phyloP scores from a whole-genome alignment of 1,284 basidiomycete genomes.

The Agaricales sp. region DNA sequence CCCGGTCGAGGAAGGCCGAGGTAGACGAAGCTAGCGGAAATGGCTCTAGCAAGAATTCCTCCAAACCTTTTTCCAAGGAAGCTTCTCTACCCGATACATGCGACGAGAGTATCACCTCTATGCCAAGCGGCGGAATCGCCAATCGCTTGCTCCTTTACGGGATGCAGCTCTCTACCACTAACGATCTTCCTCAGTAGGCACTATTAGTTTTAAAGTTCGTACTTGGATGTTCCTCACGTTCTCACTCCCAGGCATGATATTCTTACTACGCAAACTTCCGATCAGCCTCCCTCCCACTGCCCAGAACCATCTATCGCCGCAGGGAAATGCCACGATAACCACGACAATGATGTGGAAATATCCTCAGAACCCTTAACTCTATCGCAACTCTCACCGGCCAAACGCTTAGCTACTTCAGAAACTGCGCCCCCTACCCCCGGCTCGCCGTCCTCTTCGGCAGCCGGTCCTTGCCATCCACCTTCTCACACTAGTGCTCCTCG shows the following conservation, averaged over 20 bases:
- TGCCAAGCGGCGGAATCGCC: not conserved
- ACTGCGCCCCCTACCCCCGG: not conserved
- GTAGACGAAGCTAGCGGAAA: not conserved
- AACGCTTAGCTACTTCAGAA: conserved; percentile 14
- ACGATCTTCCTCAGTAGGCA: not conserved
- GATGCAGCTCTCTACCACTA: not conserved
- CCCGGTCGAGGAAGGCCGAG: not conserved
- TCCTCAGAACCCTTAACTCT: conserved; percentile 25
- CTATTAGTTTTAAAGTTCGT: not conserved
- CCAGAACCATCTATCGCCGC: not conserved
- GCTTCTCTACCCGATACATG: not conserved
- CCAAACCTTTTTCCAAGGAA: not conserved
- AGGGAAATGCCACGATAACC: not conserved
- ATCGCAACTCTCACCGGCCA: conserved; percentile 41
- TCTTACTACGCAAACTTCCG: not conserved
- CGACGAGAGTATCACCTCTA: not conserved
- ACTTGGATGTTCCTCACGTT: not conserved
- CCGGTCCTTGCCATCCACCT: not conserved
- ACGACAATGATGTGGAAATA: conserved; percentile 4
- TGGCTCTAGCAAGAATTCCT: not conserved
- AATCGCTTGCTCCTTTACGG: not conserved
- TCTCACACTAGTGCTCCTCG: conserved; percentile 11
- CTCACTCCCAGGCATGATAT: not conserved
- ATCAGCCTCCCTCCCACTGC: not conserved
- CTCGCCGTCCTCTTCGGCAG: not conserved